phyloP scores from a whole-genome alignment of 345 rosid species.

The Lumnitzera littorea region DNA sequence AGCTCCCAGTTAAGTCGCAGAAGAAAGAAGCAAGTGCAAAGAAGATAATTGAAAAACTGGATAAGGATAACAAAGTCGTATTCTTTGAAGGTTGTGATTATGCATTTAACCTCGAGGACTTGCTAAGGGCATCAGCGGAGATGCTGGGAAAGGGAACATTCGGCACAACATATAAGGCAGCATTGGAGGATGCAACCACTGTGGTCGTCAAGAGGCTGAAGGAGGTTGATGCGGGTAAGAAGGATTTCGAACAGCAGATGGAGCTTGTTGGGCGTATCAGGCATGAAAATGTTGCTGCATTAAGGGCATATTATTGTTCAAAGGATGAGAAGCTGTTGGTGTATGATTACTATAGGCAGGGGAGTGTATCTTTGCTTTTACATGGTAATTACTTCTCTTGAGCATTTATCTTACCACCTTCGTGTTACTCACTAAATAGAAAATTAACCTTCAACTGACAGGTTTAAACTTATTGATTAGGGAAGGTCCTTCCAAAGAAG shows the following conservation, averaged over 20 bases:
- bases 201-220: conserved; percentile 92
- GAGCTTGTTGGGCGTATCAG: conserved; percentile 58
- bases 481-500: too few species aligned
- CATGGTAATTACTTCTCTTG: conserved; percentile 44
- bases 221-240: conserved; percentile 56
- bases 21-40: conserved; percentile 40
- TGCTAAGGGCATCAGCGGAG: conserved; percentile 95
- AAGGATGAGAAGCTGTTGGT: conserved; percentile 97
- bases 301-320: conserved; percentile 79
- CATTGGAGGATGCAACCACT: conserved; percentile 70
- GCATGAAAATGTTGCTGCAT: conserved; percentile 71
- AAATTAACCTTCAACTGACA: background rate
- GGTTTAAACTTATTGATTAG: background rate
- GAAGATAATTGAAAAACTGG: conserved; percentile 48
- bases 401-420: too few species aligned
- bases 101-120: conserved; percentile 77
- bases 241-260: conserved; percentile 93
- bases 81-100: conserved; percentile 82
- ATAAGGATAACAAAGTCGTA: conserved; percentile 52
- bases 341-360: conserved; percentile 56
- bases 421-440: too few species aligned
- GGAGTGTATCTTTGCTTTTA: conserved; percentile 66
- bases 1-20: conserved; percentile 22
- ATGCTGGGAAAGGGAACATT: conserved; percentile 92
- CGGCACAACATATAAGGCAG: conserved; percentile 84